Evolutionary conservation across 108 stramenopile genomes (phyloP), one percentile per base, ranked within the genome.

Genomic region (Chaetoceros muelleri): DNA sequence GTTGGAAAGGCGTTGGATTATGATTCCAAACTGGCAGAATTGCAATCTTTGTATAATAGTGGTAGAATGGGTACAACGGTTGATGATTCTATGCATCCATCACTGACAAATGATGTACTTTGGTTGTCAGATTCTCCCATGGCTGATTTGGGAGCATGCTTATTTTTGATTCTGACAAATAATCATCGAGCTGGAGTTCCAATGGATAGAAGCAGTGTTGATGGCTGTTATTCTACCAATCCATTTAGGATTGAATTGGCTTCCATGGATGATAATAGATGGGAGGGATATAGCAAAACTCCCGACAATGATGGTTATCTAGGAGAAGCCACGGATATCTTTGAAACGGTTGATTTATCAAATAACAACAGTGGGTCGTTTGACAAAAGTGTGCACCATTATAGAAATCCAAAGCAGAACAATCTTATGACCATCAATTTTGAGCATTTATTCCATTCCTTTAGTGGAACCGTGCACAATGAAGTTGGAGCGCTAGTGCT

Each of bases 81-180:
- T 7, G 48, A n/a, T 49, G 18, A 24, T 16, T 49, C 48, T 16
- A 10, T 13, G 13, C 8, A 5, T 40, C 34, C 34, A 40, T 40
- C 34, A 50, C 57, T 68, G 34, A 89, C 82, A 45, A 78, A 76
- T 49, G 81, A 87, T 46, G 75, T 82, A 19, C 57, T 90, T 1
- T 85, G 80, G 79, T 46, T 90, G 26, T 75, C 79, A 1, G 78
- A 82, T 57, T 72, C 82, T 17, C 72, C 81, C 2, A 24, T 85
- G 7, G 81, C 89, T 7, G 89, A 90, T 66, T 57, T 90, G 28
- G 63, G 60, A 0, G 56, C 54, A 26, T 71, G 64, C n/a, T 47
- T 87, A 46, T 46, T 90, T 17, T 56, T 90, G 26, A 50, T 86
- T 21, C 53, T 83, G 24, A 29, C 61, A 0, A 81, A 86, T 71